phyloP scores from a whole-genome alignment of 73 alveolate genomes.

The Blepharisma japonicum region DNA sequence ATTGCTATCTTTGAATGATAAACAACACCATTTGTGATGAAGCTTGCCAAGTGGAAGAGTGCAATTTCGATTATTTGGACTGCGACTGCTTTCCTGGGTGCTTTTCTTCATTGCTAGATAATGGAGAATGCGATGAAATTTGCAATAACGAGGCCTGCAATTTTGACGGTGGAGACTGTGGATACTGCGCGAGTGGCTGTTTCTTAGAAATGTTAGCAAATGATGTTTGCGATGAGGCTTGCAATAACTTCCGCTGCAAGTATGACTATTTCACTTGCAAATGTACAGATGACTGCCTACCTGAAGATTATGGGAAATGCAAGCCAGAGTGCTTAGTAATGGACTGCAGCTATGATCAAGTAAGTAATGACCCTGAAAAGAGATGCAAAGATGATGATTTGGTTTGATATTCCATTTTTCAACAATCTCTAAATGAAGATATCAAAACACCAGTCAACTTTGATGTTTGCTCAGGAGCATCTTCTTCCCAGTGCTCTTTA shows the following conservation, averaged over 20 bases:
- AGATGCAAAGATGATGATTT: too few species aligned
- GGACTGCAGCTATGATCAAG: too few species aligned
- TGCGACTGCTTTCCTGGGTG: background rate
- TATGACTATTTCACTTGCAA: conserved; percentile 10
- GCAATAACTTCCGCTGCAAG: conserved; percentile 1
- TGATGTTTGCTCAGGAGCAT: too few species aligned
- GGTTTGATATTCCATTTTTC: too few species aligned
- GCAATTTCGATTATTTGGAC: conserved; percentile 13
- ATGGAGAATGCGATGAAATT: conserved; percentile 8
- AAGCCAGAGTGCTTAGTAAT: too few species aligned
- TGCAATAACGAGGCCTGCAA: background rate
- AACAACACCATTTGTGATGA: conserved; percentile 23
- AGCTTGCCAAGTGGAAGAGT: background rate
- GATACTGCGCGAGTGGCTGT: conserved; percentile 12
- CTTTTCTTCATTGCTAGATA: background rate
- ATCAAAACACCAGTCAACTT: too few species aligned
- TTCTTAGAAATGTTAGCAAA: background rate
- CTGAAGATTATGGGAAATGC: too few species aligned
- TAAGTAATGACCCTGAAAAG: too few species aligned
- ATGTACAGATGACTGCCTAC: background rate
- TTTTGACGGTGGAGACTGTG: conserved; percentile 4
- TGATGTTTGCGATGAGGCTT: conserved; percentile 24
- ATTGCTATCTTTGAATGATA: background rate
- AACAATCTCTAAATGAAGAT: too few species aligned
- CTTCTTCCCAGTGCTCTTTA: too few species aligned